Evolutionary conservation across 176 grass and related monocot species (phyloP), one percentile per base, ranked within the genome.

Genomic region (Eragrostis nindensis): DNA sequence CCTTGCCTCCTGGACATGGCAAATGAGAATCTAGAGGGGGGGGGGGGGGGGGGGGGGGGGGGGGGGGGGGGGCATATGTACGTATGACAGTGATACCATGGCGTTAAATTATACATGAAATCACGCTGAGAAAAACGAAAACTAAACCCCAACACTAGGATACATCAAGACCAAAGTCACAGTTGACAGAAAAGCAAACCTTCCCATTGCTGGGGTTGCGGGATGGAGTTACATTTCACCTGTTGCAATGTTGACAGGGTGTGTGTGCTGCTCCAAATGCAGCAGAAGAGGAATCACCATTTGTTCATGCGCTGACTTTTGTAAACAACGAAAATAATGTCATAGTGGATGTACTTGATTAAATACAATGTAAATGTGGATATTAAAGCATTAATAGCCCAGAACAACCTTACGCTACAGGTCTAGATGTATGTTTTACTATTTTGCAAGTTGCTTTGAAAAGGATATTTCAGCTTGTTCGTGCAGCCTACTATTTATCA

Each of bases 231-330:
- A 87, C 32, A 36, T 36, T 36, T 36, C 32, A 36, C 32, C 32
- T 2, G 32, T 36, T 36, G 4, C 32, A 36, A 36, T 36, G 32
- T n/a, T n/a, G n/a, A n/a, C n/a, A n/a, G n/a, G n/a, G n/a, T n/a
- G n/a, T n/a, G n/a, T n/a, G n/a, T n/a, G n/a, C n/a, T n/a, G n/a
- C n/a, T n/a, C 32, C 32, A 36, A 36, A 36, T 62, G 80, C 81
- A 42, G 82, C 36, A 65, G 80, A 70, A 91, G 70, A 65, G 83
- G 67, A 24, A 82, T 38, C 60, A 86, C 16, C 41, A 29, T n/a
- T 80, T 47, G 72, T 42, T 42, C 74, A 81, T 73, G 7, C 12
- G 46, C 79, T 75, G 86, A 68, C 29, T 86, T 80, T 86, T 79
- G 25, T 86, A 70, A 16, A 90, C 47, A n/a, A 80, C 72, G 11